Percentiles rank a stretch among this genome's conserved stretches.
Evolutionary conservation across 2,329 filamentous ascomycete species (phyloP).

Genomic region (Penicillium corylophilum): DNA sequence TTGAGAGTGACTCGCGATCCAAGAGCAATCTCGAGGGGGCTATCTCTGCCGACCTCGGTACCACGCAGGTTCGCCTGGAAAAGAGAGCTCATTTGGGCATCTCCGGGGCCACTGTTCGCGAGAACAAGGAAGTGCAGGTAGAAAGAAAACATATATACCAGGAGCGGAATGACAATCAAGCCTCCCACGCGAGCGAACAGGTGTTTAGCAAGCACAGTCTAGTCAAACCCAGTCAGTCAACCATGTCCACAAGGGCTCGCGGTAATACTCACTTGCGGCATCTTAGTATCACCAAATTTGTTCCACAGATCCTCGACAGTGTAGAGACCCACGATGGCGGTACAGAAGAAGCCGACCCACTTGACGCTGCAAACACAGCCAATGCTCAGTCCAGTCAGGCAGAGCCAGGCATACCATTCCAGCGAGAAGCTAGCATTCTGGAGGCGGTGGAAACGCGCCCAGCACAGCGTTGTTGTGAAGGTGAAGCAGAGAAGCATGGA

Average conservation of each 20-base stretch:
- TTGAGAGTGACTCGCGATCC: conserved; percentile 92
- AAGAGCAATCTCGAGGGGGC: conserved; percentile 84
- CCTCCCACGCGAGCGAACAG: conserved; percentile 76
- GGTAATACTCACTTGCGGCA: conserved; percentile 67
- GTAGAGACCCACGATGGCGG: conserved; percentile 90
- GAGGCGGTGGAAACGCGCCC: conserved; percentile 91
- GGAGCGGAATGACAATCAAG: conserved; percentile 81
- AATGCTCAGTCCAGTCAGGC: conserved; percentile 90
- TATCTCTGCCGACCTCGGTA: conserved; percentile 91
- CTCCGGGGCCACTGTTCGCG: conserved; percentile 88
- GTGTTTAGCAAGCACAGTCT: conserved; percentile 71
- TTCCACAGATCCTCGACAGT: conserved; percentile 96
- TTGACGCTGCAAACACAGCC: conserved; percentile 98
- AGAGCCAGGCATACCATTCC: conserved; percentile 93
- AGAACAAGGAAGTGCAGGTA: conserved; percentile 92
- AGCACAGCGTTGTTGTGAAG: conserved; percentile 95
- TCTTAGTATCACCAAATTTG: conserved; percentile 92
- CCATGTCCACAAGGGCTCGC: background rate
- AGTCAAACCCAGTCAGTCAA: conserved; percentile 32
- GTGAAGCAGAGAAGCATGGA: conserved; percentile 99
- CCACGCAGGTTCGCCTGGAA: conserved; percentile 97
- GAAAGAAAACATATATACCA: conserved; percentile 95
- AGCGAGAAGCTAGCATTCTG: conserved; percentile 81
- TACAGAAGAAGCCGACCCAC: conserved; percentile 95
- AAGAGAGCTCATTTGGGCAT: conserved; percentile 99